Evolutionary conservation across 306 rosid genomes (phyloP).

Genomic region (Crotalaria pallida): DNA sequence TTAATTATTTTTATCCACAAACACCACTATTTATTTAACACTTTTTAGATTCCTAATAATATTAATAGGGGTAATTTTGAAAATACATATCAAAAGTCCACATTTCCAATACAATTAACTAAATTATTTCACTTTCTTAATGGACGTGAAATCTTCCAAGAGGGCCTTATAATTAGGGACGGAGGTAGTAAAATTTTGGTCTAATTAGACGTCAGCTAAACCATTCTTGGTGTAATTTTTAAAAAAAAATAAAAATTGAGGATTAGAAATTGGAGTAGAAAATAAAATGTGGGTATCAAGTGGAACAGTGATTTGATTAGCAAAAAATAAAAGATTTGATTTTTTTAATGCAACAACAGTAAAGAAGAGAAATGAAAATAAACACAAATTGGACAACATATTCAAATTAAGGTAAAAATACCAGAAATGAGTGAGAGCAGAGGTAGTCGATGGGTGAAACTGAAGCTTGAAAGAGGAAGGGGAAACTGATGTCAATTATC

Average conservation of each 20-base stretch:
- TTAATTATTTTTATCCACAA: too few species aligned
- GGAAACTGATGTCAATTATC: background rate
- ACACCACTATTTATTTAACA: too few species aligned
- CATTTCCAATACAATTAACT: too few species aligned
- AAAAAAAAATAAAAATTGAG: background rate
- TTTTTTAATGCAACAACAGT: background rate
- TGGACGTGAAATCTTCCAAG: too few species aligned
- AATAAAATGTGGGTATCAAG: background rate
- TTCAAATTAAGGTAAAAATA: too few species aligned
- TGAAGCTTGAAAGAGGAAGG: background rate
- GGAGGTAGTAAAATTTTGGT: background rate
- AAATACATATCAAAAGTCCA: too few species aligned
- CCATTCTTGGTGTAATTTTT: background rate
- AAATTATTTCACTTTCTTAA: too few species aligned
- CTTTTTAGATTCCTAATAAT: too few species aligned
- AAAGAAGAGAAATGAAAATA: background rate
- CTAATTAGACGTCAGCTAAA: background rate
- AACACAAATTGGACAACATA: background rate
- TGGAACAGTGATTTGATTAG: background rate
- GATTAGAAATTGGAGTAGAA: constrained; percentile 2
- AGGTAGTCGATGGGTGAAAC: background rate
- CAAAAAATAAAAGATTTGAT: background rate
- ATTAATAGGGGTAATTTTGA: too few species aligned
- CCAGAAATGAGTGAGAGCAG: background rate
- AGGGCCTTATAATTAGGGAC: too few species aligned